Percentiles rank a stretch among this genome's conserved stretches.
Conservation (phyloP, 805 yeast genomes). For the Schwanniomyces polymorphus region DNA sequence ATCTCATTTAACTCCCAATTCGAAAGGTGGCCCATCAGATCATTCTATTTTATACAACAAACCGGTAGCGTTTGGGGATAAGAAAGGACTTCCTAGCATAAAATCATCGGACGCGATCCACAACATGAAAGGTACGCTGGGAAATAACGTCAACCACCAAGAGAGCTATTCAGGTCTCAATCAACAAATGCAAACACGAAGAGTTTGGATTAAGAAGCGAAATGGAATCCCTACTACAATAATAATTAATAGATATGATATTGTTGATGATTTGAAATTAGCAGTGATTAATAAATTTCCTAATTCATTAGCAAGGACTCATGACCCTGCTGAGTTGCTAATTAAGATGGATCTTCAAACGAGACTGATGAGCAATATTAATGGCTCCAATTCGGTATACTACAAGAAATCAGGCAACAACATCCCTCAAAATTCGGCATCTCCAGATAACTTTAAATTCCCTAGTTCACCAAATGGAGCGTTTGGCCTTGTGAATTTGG, state of each 20-base stretch:
- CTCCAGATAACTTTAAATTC: slow-evolving; percentile 14
- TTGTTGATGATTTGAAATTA: slow-evolving; percentile 80
- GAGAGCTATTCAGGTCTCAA: not conserved
- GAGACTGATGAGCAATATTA: slow-evolving; percentile 5
- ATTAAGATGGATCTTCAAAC: slow-evolving; percentile 31
- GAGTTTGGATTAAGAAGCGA: slow-evolving; percentile 58
- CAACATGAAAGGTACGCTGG: not conserved
- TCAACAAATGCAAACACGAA: slow-evolving; percentile 16
- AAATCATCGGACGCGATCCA: not conserved
- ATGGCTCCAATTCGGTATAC: slow-evolving; percentile 7
- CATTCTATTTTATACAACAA: not conserved
- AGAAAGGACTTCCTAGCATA: not conserved
- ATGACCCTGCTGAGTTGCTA: slow-evolving; percentile 69
- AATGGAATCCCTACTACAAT: slow-evolving; percentile 70
- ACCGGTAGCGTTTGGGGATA: not conserved
- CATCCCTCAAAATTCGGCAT: slow-evolving; percentile 8
- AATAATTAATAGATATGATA: slow-evolving; percentile 56
- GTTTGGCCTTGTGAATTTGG: slow-evolving; percentile 22
- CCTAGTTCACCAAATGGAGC: slow-evolving; percentile 7
- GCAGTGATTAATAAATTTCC: slow-evolving; percentile 66
- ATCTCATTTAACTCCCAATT: not conserved
- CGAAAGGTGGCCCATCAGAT: not conserved
- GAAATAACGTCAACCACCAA: not conserved
- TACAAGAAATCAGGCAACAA: slow-evolving; percentile 10
- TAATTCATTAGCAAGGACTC: slow-evolving; percentile 56